Evolutionary conservation across 441 rosid species (phyloP).

Genomic region (Brassica balearica): DNA sequence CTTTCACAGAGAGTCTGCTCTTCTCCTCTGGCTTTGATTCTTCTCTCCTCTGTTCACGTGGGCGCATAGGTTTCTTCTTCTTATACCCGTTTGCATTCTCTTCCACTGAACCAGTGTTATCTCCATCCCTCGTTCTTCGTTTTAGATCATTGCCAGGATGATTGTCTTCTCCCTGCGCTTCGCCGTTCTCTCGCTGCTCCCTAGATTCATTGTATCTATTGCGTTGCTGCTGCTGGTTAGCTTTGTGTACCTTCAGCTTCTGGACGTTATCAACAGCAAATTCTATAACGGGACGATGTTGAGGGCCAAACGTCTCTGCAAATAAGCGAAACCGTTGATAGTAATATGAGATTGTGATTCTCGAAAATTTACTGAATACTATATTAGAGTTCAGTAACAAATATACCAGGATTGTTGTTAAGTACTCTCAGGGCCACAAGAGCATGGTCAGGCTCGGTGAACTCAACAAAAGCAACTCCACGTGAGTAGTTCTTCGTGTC

Average conservation of each 20-base stretch:
- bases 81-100: constrained; percentile 42
- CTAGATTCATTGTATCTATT: constrained; percentile 32
- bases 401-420: constrained; percentile 90
- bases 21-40: constrained; percentile 32
- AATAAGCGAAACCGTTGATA: constrained; percentile 19
- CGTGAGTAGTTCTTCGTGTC: constrained; percentile 70
- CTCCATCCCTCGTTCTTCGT: constrained; percentile 54
- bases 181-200: constrained; percentile 41
- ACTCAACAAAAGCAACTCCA: constrained; percentile 93
- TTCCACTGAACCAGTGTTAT: constrained; percentile 22
- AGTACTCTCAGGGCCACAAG: constrained; percentile 92
- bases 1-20: constrained; percentile 5
- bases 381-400: background rate
- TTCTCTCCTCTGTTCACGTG: constrained; percentile 40
- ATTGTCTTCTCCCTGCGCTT: constrained; percentile 29
- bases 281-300: constrained; percentile 83
- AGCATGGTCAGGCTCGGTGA: constrained; percentile 85
- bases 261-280: constrained; percentile 85
- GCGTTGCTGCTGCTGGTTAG: constrained; percentile 51
- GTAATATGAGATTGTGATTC: constrained; percentile 11
- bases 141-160: constrained; percentile 43
- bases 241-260: constrained; percentile 68
- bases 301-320: constrained; percentile 81
- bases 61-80: constrained; percentile 54
- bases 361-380: background rate